Evolutionary conservation across 139 green algal genomes (phyloP).

Genomic region (Picochlorum sp.): DNA sequence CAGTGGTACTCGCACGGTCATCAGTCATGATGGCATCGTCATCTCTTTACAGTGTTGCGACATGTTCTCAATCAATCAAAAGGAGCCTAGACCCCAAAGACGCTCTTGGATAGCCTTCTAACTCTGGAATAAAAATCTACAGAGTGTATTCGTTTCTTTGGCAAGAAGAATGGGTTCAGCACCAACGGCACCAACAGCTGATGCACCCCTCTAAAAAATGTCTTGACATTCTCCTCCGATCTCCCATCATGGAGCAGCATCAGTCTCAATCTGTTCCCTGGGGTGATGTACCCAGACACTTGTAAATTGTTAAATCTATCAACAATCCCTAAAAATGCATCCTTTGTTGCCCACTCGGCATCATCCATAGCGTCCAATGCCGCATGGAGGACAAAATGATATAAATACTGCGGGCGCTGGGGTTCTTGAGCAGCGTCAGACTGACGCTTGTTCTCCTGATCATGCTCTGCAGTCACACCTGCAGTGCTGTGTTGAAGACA

Average conservation of each 20-base stretch:
- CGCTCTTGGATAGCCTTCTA: slow-evolving; percentile 30
- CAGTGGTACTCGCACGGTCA: too few species aligned
- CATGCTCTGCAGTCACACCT: too few species aligned
- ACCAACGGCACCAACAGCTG: slow-evolving; percentile 74
- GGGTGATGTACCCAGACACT: slow-evolving; percentile 70
- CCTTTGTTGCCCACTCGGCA: slow-evolving; percentile 65
- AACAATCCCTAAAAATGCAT: slow-evolving; percentile 76
- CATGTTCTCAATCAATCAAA: too few species aligned
- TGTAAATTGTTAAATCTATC: slow-evolving; percentile 92
- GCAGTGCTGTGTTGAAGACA: too few species aligned
- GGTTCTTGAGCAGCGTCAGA: slow-evolving; percentile 21
- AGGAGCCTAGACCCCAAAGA: too few species aligned
- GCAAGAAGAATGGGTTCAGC: slow-evolving; percentile 78
- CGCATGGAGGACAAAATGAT: slow-evolving; percentile 95
- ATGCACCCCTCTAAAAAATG: slow-evolving; percentile 89
- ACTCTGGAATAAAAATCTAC: slow-evolving; percentile 70
- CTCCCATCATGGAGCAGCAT: slow-evolving; percentile 78
- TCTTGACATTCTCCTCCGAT: slow-evolving; percentile 68
- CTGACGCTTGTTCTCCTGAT: background rate
- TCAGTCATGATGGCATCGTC: too few species aligned
- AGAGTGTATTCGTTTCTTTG: slow-evolving; percentile 54
- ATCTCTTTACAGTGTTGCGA: too few species aligned
- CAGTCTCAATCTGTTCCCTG: slow-evolving; percentile 62
- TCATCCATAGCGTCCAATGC: slow-evolving; percentile 90
- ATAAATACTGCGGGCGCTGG: slow-evolving; percentile 82